Evolutionary conservation across 1,284 basidiomycete species (phyloP).

Genomic region (Fistulinella cinereoalba): DNA sequence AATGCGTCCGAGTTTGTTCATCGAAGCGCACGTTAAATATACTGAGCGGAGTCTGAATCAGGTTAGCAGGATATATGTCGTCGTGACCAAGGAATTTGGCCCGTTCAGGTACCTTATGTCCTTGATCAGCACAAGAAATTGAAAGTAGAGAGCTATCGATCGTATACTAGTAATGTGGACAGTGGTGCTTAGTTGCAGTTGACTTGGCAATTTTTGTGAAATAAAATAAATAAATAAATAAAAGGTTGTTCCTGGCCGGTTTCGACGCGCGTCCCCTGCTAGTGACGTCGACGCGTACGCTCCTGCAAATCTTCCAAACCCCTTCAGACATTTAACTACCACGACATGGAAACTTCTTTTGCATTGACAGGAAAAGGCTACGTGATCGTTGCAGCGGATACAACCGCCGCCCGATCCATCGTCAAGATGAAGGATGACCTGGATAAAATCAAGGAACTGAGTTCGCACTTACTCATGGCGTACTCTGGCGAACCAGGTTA

Average conservation of each 20-base stretch:
- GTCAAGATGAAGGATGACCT: constrained; percentile 97
- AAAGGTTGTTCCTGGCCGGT: not conserved
- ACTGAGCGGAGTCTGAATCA: too few species aligned
- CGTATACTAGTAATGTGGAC: too few species aligned
- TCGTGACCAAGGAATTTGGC: too few species aligned
- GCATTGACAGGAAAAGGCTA: constrained; percentile 85
- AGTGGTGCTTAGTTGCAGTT: too few species aligned
- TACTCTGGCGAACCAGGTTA: constrained; percentile 90
- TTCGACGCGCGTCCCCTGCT: constrained; percentile 29
- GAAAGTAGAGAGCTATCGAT: too few species aligned
- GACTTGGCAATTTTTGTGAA: too few species aligned
- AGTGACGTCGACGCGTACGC: constrained; percentile 20
- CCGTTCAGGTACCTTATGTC: too few species aligned
- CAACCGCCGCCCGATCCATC: constrained; percentile 85
- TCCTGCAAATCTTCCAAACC: not conserved
- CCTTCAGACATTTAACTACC: constrained; percentile 7
- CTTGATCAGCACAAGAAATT: too few species aligned
- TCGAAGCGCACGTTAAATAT: too few species aligned
- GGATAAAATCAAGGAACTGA: constrained; percentile 94
- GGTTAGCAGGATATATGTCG: too few species aligned
- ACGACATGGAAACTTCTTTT: constrained; percentile 73
- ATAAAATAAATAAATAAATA: too few species aligned
- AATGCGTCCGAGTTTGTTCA: too few species aligned
- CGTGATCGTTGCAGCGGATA: constrained; percentile 89
- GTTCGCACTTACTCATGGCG: constrained; percentile 92